phyloP scores from a whole-genome alignment of 257 asterid species.

The Leonotis leonurus region DNA sequence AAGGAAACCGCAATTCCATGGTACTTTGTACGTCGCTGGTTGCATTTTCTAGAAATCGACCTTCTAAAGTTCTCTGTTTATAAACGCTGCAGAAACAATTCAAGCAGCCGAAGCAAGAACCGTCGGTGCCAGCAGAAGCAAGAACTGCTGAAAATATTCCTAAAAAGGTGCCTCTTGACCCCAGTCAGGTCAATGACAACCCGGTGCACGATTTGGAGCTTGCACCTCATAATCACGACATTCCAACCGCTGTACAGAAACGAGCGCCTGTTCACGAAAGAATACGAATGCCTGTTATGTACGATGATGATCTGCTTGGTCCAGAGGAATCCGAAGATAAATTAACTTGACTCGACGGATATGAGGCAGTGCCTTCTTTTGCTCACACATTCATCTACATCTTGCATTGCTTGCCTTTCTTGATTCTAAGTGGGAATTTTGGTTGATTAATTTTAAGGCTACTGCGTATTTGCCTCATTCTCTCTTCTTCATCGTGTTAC shows the following conservation, averaged over 20 bases:
- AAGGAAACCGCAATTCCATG: too few relatives aligned
- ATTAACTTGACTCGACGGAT: neutral
- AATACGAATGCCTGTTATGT: conserved; percentile 62
- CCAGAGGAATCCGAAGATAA: conserved; percentile 32
- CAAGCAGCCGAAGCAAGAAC: conserved; percentile 40
- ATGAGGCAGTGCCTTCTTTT: neutral
- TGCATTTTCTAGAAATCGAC: neutral
- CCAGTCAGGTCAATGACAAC: conserved; percentile 9
- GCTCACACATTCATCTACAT: neutral
- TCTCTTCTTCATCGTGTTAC: neutral
- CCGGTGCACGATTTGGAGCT: conserved; percentile 18
- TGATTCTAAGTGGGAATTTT: neutral
- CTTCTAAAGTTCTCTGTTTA: neutral
- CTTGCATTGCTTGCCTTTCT: neutral
- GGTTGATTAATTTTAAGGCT: too few relatives aligned
- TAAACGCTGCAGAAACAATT: conserved; percentile 68
- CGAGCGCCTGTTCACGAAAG: conserved; percentile 57
- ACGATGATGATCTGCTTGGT: conserved; percentile 65
- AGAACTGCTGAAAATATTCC: conserved; percentile 29
- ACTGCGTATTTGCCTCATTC: neutral
- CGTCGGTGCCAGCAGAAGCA: conserved; percentile 28
- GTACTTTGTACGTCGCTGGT: too few relatives aligned
- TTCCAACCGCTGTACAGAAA: conserved; percentile 21
- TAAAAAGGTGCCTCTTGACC: conserved; percentile 3
- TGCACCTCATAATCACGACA: conserved; percentile 23